phyloP scores from a whole-genome alignment of 1,139 yeast genomes.

The Yamadazyma friedrichii region DNA sequence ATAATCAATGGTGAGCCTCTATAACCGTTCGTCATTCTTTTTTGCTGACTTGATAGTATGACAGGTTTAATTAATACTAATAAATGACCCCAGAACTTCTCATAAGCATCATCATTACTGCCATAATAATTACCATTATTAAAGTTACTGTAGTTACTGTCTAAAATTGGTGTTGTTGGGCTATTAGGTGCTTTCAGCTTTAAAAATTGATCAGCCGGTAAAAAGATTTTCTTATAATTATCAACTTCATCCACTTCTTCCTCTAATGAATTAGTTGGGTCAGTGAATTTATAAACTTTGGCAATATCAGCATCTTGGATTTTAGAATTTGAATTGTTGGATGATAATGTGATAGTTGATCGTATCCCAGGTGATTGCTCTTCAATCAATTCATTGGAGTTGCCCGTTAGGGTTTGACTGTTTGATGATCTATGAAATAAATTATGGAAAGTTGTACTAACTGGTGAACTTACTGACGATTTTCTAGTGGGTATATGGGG shows the following conservation, averaged over 20 bases:
- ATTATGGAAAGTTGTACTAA: conserved; percentile 31
- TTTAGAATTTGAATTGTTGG: conserved; percentile 41
- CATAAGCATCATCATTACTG: conserved; percentile 6
- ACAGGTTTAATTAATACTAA: conserved; percentile 18
- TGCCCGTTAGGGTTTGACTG: conserved; percentile 1
- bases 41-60: conserved; percentile 15
- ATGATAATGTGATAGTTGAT: conserved; percentile 34
- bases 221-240: conserved; percentile 35
- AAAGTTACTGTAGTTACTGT: conserved; percentile 1
- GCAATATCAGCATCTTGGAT: conserved; percentile 38
- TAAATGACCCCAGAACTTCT: conserved; percentile 25
- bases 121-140: background rate
- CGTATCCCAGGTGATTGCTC: conserved; percentile 18
- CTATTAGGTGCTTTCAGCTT: conserved; percentile 16
- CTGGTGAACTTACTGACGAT: conserved; percentile 34
- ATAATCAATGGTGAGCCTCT: conserved; percentile 15
- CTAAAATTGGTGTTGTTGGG: conserved; percentile 4
- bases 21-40: conserved; percentile 12
- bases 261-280: conserved; percentile 32
- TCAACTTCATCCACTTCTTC: conserved; percentile 30
- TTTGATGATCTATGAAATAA: conserved; percentile 33
- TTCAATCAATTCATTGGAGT: background rate
- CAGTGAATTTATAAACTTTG: conserved; percentile 37
- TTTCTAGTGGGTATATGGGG: conserved; percentile 17
- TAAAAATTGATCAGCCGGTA: conserved; percentile 42